A percentile compares a stretch with the other conserved stretches of the same genome.
These are phyloP conservation scores for Miamiensis avidus DNA, from an alignment of 169 alveolate genomes.

Conservation along the genomic window DNA sequence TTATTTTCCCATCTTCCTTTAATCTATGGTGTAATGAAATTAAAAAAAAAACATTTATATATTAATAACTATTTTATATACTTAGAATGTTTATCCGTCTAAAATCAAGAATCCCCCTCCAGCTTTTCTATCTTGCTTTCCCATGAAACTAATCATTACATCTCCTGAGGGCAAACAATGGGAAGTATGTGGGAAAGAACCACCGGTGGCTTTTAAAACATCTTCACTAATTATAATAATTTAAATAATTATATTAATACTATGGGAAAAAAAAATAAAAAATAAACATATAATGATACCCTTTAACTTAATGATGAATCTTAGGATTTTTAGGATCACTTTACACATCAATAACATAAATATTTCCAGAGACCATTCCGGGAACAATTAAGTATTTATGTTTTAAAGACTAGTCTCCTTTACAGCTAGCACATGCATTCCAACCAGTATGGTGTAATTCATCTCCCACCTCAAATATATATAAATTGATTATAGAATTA, in stretches of 20 bases:
- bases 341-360: constrained; percentile 36
- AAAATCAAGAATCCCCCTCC: constrained; percentile 16
- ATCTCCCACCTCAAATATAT: constrained; percentile 41
- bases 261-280: no score
- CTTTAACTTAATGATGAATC: neutral
- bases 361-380: constrained; percentile 26
- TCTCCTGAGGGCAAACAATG: constrained; percentile 17
- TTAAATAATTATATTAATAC: no score
- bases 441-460: constrained; percentile 56
- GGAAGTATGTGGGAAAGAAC: constrained; percentile 15
- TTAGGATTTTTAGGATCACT: constrained; percentile 40
- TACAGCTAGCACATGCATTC: constrained; percentile 27
- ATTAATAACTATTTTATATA: no score
- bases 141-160: constrained; percentile 20
- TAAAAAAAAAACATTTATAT: no score
- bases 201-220: neutral
- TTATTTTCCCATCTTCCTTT: constrained; percentile 16
- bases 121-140: constrained; percentile 7
- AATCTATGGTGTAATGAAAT: no score
- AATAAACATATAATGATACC: no score
- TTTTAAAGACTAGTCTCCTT: constrained; percentile 3
- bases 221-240: neutral
- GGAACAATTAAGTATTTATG: constrained; percentile 13
- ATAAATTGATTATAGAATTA: no score
- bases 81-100: constrained; percentile 18